These are phyloP conservation scores for Fagus sylvatica DNA, from an alignment of 306 rosid genomes.

Conservation along the genomic window DNA sequence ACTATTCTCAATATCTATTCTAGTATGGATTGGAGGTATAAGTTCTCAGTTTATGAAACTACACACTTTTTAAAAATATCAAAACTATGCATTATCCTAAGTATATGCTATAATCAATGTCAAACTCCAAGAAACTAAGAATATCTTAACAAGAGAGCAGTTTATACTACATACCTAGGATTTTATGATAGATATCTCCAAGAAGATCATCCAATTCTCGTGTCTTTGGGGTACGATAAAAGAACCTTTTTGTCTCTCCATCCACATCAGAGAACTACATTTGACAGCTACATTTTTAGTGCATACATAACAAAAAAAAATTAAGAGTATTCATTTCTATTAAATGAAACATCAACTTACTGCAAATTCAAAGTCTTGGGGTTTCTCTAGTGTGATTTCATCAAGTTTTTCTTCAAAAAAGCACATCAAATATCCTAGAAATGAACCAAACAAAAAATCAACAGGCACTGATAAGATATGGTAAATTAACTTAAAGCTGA, in stretches of 20 bases:
- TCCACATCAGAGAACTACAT: conserved; percentile 81
- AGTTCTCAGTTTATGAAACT: neutral
- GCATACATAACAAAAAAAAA: conserved; percentile 11
- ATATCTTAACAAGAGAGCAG: neutral
- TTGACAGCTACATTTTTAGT: conserved; percentile 33
- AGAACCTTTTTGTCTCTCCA: conserved; percentile 75
- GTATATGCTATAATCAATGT: neutral
- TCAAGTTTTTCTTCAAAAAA: conserved; percentile 75
- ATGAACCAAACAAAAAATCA: conserved; percentile 24
- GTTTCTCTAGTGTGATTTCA: conserved; percentile 58
- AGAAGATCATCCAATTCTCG: conserved; percentile 81
- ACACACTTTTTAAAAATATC: neutral
- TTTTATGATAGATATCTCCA: conserved; percentile 94
- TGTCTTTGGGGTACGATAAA: conserved; percentile 89
- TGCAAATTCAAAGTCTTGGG: conserved; percentile 73
- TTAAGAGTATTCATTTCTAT: conserved; percentile 16
- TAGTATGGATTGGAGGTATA: neutral
- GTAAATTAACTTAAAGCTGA: neutral
- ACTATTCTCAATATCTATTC: neutral
- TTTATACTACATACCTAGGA: conserved; percentile 58
- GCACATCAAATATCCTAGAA: conserved; percentile 88
- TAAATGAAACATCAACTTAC: conserved; percentile 51
- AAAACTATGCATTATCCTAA: neutral
- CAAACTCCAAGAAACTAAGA: neutral
- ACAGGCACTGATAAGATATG: conserved; percentile 7